phyloP scores from a whole-genome alignment of 2,329 filamentous ascomycete species.

The Cladosporium sp. region DNA sequence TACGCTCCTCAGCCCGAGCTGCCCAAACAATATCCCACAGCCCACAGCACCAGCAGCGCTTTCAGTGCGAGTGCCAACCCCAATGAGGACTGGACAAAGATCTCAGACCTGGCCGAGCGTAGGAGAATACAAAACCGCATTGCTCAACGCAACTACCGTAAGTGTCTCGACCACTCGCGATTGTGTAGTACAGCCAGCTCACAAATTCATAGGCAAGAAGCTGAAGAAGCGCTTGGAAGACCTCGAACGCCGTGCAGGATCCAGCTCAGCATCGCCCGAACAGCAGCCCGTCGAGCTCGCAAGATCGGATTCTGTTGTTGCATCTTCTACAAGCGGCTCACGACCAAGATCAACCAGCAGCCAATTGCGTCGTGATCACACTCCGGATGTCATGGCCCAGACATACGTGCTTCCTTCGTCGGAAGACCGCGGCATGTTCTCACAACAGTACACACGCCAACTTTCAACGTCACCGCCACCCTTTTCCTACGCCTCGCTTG shows the following conservation, averaged over 20 bases:
- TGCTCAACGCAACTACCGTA: slow-evolving; percentile 95
- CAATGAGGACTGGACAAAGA: slow-evolving; percentile 99
- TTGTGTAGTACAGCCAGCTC: background rate
- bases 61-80: slow-evolving; percentile 92
- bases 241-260: slow-evolving; percentile 71
- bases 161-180: slow-evolving; percentile 33
- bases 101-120: slow-evolving; percentile 91
- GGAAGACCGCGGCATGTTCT: slow-evolving; percentile 64
- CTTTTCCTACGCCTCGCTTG: slow-evolving; percentile 64
- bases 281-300: slow-evolving; percentile 53
- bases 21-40: slow-evolving; percentile 62
- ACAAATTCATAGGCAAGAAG: slow-evolving; percentile 66
- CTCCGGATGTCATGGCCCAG: slow-evolving; percentile 21
- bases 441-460: slow-evolving; percentile 62
- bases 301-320: slow-evolving; percentile 19
- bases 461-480: slow-evolving; percentile 68
- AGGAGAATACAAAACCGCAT: slow-evolving; percentile 95
- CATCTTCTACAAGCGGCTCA: slow-evolving; percentile 10
- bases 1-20: slow-evolving; percentile 36
- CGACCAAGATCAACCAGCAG: slow-evolving; percentile 26
- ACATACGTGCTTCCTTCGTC: slow-evolving; percentile 27
- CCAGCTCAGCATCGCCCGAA: slow-evolving; percentile 57
- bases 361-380: slow-evolving; percentile 20
- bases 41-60: slow-evolving; percentile 81
- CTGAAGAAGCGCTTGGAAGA: slow-evolving; percentile 85